phyloP scores from a whole-genome alignment of 768 basidiomycete species.

The Xerocomus brunneocitrinus region DNA sequence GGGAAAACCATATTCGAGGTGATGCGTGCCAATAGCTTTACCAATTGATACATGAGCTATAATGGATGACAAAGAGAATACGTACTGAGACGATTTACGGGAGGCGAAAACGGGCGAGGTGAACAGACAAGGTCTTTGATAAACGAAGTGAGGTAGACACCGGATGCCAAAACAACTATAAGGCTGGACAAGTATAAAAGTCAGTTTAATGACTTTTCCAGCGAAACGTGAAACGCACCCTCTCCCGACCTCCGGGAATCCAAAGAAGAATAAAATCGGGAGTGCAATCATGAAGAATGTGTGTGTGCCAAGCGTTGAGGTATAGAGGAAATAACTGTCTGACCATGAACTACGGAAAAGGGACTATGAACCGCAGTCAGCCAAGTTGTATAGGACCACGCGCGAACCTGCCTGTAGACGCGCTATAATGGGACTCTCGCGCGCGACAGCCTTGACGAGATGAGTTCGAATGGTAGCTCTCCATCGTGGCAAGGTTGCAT shows the following conservation, averaged over 20 bases:
- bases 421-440: conserved; percentile 60
- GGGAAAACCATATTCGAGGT: conserved; percentile 92
- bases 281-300: conserved; percentile 92
- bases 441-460: conserved; percentile 49
- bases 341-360: conserved; percentile 59
- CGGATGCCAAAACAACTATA: conserved; percentile 64
- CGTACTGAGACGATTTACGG: conserved; percentile 85
- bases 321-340: conserved; percentile 81
- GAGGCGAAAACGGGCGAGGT: conserved; percentile 86
- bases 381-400: background rate
- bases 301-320: conserved; percentile 76
- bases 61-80: conserved; percentile 1
- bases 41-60: background rate
- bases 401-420: conserved; percentile 58
- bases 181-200: conserved; percentile 40
- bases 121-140: conserved; percentile 88
- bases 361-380: conserved; percentile 33
- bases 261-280: conserved; percentile 88
- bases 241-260: conserved; percentile 61
- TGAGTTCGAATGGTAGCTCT: conserved; percentile 52
- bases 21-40: conserved; percentile 70
- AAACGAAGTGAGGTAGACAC: conserved; percentile 85
- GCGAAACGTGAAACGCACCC: conserved; percentile 47
- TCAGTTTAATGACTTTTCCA: background rate
- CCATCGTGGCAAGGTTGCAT: conserved; percentile 61